Evolutionary conservation across 192 early-diverging fungal genomes (phyloP).

Genomic region (Coemansia sp.): DNA sequence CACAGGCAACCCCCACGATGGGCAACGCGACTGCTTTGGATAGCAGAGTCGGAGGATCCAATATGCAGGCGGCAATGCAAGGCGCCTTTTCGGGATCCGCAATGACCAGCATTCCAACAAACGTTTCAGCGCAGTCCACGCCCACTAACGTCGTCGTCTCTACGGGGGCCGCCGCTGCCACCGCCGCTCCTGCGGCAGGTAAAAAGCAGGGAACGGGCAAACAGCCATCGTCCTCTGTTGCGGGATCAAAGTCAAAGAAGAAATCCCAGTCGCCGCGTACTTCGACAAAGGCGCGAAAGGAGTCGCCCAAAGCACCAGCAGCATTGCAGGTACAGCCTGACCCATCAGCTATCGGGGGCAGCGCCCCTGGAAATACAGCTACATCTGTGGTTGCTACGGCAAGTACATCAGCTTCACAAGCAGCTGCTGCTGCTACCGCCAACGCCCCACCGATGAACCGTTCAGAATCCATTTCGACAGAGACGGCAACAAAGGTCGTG

Average conservation of each 20-base stretch:
- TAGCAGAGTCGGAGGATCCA: background rate
- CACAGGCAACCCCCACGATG: background rate
- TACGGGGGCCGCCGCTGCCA: background rate
- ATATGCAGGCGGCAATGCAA: slow-evolving; percentile 14
- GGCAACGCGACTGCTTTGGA: background rate
- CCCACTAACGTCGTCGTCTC: background rate
- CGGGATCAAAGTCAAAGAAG: slow-evolving; percentile 40
- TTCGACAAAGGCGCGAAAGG: slow-evolving; percentile 37
- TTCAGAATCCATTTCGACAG: slow-evolving; percentile 26
- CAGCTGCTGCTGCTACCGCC: background rate
- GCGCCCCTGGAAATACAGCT: background rate
- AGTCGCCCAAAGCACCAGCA: slow-evolving; percentile 4
- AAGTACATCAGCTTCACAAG: background rate
- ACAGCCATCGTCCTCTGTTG: slow-evolving; percentile 33
- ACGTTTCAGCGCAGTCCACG: background rate
- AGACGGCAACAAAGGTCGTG: slow-evolving; percentile 28
- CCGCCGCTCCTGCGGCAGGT: slow-evolving; percentile 1
- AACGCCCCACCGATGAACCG: slow-evolving; percentile 12
- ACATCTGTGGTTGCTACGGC: background rate
- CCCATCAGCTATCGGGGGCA: background rate
- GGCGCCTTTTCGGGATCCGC: slow-evolving; percentile 23
- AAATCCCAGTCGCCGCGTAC: slow-evolving; percentile 52
- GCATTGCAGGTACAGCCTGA: background rate
- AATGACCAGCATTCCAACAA: slow-evolving; percentile 11
- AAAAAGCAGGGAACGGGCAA: slow-evolving; percentile 41